phyloP scores from a whole-genome alignment of 495 filamentous ascomycete genomes.

The Xylaria curta region DNA sequence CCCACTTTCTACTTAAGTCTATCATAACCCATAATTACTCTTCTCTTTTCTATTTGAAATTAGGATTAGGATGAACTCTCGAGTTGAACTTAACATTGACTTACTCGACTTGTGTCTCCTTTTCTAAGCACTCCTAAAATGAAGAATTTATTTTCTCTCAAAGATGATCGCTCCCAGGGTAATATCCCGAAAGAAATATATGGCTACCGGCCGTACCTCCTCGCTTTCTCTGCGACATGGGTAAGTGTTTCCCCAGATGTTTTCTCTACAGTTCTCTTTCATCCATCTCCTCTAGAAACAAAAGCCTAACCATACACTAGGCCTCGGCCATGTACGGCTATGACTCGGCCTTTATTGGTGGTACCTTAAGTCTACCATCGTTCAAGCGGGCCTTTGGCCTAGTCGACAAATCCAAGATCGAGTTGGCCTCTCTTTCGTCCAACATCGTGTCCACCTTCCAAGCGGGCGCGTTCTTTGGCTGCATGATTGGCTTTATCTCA shows the following conservation, averaged over 20 bases:
- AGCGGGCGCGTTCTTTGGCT: slow-evolving; percentile 45
- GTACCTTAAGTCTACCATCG: slow-evolving; percentile 58
- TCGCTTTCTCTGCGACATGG: slow-evolving; percentile 6
- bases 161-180: slow-evolving; percentile 4
- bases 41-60: too few species aligned
- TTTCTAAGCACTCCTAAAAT: neutral
- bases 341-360: slow-evolving; percentile 33
- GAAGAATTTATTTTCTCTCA: neutral
- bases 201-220: slow-evolving; percentile 2
- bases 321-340: slow-evolving; percentile 24
- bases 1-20: too few species aligned
- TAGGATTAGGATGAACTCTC: too few species aligned
- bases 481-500: slow-evolving; percentile 41
- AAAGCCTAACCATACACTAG: neutral
- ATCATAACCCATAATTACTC: too few species aligned
- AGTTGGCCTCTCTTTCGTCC: slow-evolving; percentile 51
- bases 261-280: too few species aligned
- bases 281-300: too few species aligned
- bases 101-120: too few species aligned
- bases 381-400: slow-evolving; percentile 58
- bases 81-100: too few species aligned
- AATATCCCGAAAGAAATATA: neutral
- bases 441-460: slow-evolving; percentile 47
- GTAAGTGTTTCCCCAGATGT: neutral
- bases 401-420: slow-evolving; percentile 34